Base-by-base conservation (phyloP, 192 early-diverging fungal genomes). In the Oehlia diaphana region DNA sequence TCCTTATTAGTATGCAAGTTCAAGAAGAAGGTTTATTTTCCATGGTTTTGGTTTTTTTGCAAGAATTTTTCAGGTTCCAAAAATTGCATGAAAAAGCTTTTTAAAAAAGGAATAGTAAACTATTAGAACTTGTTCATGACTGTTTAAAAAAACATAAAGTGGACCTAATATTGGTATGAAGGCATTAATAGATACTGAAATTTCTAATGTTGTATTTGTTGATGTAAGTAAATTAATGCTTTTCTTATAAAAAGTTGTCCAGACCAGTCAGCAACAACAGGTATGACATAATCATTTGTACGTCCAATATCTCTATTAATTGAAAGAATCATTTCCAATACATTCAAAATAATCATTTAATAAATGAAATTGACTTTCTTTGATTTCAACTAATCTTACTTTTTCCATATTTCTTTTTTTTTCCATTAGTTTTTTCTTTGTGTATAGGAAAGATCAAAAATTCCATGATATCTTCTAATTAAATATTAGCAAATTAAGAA, bases 51-150 rank as follows among this genome's bases (percentile, higher is more conserved):
- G 8, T 10, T 49, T 74, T 0, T 74, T 74, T 28, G 49, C 26
- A 23, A 74, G 14, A 31, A 28, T n/a, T 28, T 53, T 73, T 19
- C 13, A 0, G 35, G 12, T 50, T 28, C 0, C 35, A 58, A 63
- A 76, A 39, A 63, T 62, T 21, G 7, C 8, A 75, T 64, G 37
- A 76, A 63, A 63, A 37, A 76, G 33, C 19, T 73, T 49, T 47
- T 73, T 72, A 35, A 72, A 72, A 72, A 50, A 72, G 23, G 28
- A 47, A 58, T 53, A 72, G 53, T 72, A 68, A 37, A 19, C 39
- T 19, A 37, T 68, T 37, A 68, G 3, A n/a, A 70, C 39, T 42
- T 70, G 68, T 2, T 70, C 13, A 0, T 0, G 33, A 70, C 39
- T 70, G 21, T 70, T 73, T 9, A 58, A 26, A 1, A 50, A 73